Evolutionary conservation across 1,139 yeast species (phyloP), one percentile per base, ranked within the genome.

Genomic region (Pichia sp.): DNA sequence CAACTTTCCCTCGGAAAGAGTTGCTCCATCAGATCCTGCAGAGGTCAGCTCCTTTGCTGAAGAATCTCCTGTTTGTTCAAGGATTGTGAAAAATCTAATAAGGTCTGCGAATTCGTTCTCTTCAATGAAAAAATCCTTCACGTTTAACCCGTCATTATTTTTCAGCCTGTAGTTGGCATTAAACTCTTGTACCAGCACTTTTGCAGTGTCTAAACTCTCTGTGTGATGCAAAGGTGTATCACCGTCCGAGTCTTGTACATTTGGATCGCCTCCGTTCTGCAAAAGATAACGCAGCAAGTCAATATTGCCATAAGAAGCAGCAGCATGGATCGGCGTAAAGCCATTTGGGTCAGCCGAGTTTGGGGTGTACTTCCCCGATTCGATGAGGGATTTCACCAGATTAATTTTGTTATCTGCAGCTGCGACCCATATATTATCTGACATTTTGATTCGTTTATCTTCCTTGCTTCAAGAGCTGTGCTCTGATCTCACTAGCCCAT

Each of bases 281-380:
- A 89, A 72, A 52, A 93, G 76, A 57, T 77, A 78, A 54, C 73
- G 71, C 51, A 95, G 73, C 49, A 95, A 73, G 8, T 85, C 90
- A 8, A 73, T 64, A 66, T 93, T 93, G 5, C 95, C 95, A 68
- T 93, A 93, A 1, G 97, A 87, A 4, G 95, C 95, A 3, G 98
- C 97, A 0, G 99, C 99, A 69, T 93, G 99, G 32, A 93, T 78
- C 11, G 98, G 95, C 0, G 98, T 92, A 70, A 93, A 93, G 0
- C 99, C 99, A 65, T 90, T 90, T 1, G 90, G 87, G 68, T 93
- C 99, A 61, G 85, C 82, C 19, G 85, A 79, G 65, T 89, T 85
- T 2, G 97, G 80, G 1, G 83, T 75, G 59, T 75, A 77, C 13
- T 72, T 67, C 0, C 85, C 86, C 0, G 78, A 67, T 5, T 71